Evolutionary conservation across 768 basidiomycete genomes (phyloP).

Genomic region (Naematelia encephala): DNA sequence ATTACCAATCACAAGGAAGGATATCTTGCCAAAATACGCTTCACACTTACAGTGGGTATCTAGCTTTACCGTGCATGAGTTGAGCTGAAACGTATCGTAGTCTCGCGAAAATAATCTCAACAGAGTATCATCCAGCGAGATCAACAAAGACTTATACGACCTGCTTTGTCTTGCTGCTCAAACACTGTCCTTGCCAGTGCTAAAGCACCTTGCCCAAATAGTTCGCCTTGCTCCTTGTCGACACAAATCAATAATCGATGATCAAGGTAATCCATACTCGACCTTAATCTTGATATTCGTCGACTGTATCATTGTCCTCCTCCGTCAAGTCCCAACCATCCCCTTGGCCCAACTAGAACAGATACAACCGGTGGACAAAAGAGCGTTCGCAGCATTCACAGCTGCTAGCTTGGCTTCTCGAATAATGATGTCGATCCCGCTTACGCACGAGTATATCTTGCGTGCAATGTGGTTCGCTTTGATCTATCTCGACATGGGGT

Average conservation of each 20-base stretch:
- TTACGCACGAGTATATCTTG: constrained; percentile 5
- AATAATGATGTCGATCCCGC: constrained; percentile 8
- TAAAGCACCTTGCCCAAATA: background rate
- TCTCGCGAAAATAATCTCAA: background rate
- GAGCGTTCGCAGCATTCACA: constrained; percentile 8
- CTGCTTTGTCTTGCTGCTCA: constrained; percentile 3
- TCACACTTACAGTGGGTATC: too few species aligned
- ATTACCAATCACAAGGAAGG: too few species aligned
- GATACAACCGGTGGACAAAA: constrained; percentile 1
- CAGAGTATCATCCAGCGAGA: background rate
- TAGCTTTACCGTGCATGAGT: too few species aligned
- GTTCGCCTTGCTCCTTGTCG: background rate
- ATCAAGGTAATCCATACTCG: constrained; percentile 8
- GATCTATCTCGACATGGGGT: constrained; percentile 6
- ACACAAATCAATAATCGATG: background rate
- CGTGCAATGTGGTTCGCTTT: constrained; percentile 10
- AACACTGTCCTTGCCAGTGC: background rate
- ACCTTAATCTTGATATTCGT: constrained; percentile 3
- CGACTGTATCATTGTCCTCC: constrained; percentile 8
- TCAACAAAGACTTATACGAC: background rate
- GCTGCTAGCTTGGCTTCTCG: constrained; percentile 6
- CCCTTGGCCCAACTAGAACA: background rate
- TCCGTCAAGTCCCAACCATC: constrained; percentile 3
- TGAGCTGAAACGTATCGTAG: background rate
- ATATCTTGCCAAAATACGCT: too few species aligned